phyloP scores from a whole-genome alignment of 129 eudicot genomes.

The Chrysanthemum makinoi region DNA sequence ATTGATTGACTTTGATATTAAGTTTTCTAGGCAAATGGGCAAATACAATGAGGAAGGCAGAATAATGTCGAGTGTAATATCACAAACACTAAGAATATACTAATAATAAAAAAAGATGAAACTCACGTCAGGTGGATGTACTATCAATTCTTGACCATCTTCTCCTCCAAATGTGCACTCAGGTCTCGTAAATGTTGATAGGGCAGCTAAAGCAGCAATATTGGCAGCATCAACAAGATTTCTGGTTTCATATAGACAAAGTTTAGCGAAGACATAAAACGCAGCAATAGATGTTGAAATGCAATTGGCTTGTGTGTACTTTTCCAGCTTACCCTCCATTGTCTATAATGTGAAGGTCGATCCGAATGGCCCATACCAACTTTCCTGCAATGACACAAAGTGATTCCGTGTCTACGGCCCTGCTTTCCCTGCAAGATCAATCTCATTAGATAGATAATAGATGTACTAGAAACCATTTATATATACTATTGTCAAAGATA shows the following conservation, averaged over 20 bases:
- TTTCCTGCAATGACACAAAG: slow-evolving; percentile 92
- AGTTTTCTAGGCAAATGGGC: neutral
- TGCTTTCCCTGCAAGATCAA: slow-evolving; percentile 76
- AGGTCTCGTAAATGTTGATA: slow-evolving; percentile 81
- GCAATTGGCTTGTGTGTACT: neutral
- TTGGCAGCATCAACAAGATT: slow-evolving; percentile 99
- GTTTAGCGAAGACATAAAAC: neutral
- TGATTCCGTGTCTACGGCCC: slow-evolving; percentile 94
- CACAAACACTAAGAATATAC: neutral
- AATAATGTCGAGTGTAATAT: neutral
- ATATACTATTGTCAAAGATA: neutral
- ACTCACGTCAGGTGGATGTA: slow-evolving; percentile 85
- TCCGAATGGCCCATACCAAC: slow-evolving; percentile 84
- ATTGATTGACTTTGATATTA: neutral
- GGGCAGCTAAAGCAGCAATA: slow-evolving; percentile 92
- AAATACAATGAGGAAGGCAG: neutral
- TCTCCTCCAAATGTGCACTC: slow-evolving; percentile 93
- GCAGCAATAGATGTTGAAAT: neutral
- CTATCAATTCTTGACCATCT: slow-evolving; percentile 82
- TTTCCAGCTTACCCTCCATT: slow-evolving; percentile 81
- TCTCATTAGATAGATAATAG: neutral
- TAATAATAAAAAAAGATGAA: neutral
- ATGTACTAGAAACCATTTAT: neutral
- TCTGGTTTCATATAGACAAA: slow-evolving; percentile 28
- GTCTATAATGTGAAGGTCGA: slow-evolving; percentile 88